Percentiles rank a stretch among this genome's conserved stretches.
Conservation (phyloP, 1,284 basidiomycete genomes). For the Afroboletus lepidellus region DNA sequence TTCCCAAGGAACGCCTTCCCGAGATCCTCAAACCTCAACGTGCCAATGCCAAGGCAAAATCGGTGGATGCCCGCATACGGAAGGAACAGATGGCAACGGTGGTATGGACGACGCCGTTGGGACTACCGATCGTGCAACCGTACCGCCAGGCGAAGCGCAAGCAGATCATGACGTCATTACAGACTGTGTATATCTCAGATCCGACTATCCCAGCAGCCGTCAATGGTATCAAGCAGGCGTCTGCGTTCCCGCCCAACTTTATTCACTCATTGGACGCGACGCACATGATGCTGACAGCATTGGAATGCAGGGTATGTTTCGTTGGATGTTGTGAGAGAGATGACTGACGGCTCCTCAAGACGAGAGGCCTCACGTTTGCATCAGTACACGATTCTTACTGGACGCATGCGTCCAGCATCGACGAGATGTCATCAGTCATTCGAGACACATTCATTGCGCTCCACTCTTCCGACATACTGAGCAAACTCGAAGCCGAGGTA, state of each 20-base stretch:
- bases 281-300: slow-evolving; percentile 98
- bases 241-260: slow-evolving; percentile 98
- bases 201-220: slow-evolving; percentile 82
- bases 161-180: slow-evolving; percentile 83
- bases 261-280: slow-evolving; percentile 98
- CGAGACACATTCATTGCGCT: slow-evolving; percentile 93
- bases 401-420: slow-evolving; percentile 91
- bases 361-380: slow-evolving; percentile 79
- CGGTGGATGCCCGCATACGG: slow-evolving; percentile 45
- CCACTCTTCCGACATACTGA: slow-evolving; percentile 84
- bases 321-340: neutral
- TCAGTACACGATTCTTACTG: slow-evolving; percentile 99
- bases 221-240: slow-evolving; percentile 84
- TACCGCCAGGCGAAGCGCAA: slow-evolving; percentile 86
- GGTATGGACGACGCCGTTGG: slow-evolving; percentile 95
- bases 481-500: slow-evolving; percentile 60
- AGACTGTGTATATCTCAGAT: slow-evolving; percentile 93
- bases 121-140: slow-evolving; percentile 94
- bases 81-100: slow-evolving; percentile 96
- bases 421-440: slow-evolving; percentile 88
- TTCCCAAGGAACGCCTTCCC: slow-evolving; percentile 73
- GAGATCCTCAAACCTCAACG: slow-evolving; percentile 40
- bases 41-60: slow-evolving; percentile 9
- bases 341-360: slow-evolving; percentile 38
- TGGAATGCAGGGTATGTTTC: slow-evolving; percentile 73